Conservation (phyloP, 352 stramenopile genomes). For the Globisporangium spinosum region DNA sequence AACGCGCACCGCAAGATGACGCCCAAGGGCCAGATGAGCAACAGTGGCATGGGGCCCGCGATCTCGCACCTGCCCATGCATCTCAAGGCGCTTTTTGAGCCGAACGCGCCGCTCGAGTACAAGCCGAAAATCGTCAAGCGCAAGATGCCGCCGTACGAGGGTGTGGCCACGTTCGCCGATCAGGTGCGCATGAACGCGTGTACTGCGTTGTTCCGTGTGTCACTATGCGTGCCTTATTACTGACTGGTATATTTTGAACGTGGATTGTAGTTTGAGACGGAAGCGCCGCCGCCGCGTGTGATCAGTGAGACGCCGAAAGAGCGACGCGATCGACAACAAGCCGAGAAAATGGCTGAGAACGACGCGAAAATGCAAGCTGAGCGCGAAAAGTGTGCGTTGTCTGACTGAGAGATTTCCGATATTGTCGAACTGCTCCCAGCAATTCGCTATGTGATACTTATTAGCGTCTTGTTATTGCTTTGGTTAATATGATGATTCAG, state of each 20-base stretch:
- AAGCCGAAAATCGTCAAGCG: constrained; percentile 73
- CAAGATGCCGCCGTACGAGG: constrained; percentile 84
- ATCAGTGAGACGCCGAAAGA: constrained; percentile 79
- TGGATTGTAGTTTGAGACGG: constrained; percentile 49
- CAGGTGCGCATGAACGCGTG: constrained; percentile 18
- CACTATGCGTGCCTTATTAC: background rate
- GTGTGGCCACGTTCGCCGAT: constrained; percentile 40
- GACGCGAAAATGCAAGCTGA: constrained; percentile 65
- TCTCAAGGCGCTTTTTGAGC: constrained; percentile 80
- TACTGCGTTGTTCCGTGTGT: background rate
- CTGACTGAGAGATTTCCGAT: background rate
- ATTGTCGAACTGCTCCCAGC: background rate
- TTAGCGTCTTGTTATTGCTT: background rate
- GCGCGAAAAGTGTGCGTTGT: constrained; percentile 48
- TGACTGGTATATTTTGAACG: background rate
- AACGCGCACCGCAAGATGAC: constrained; percentile 87
- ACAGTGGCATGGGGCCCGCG: constrained; percentile 80
- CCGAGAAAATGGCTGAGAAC: constrained; percentile 56
- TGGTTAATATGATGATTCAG: constrained; percentile 16
- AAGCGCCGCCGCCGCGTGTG: constrained; percentile 47
- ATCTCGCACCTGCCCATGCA: constrained; percentile 78
- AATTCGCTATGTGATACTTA: background rate
- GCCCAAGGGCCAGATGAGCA: constrained; percentile 87
- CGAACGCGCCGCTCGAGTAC: constrained; percentile 68
- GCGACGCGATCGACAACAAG: constrained; percentile 49